phyloP scores from a whole-genome alignment of 2,329 filamentous ascomycete species.

The Ceratocystis variospora region DNA sequence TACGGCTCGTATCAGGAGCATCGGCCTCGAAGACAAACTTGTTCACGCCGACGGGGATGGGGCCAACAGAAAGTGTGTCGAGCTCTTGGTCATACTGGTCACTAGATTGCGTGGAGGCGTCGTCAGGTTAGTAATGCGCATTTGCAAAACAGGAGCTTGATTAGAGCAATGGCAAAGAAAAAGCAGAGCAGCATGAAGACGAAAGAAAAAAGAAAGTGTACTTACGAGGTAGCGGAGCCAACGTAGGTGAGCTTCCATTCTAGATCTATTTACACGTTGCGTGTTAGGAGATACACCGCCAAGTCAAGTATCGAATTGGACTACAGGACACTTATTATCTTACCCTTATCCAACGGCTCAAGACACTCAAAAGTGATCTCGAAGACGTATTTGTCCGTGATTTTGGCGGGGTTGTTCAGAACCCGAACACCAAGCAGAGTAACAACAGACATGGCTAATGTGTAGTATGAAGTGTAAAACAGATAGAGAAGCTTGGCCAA shows the following conservation, averaged over 20 bases:
- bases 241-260: conserved; percentile 99
- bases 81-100: conserved; percentile 98
- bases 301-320: not conserved
- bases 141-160: conserved; percentile 20
- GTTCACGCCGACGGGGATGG: conserved; percentile 95
- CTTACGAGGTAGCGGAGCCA: conserved; percentile 91
- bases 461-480: conserved; percentile 5
- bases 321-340: conserved; percentile 18
- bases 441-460: conserved; percentile 69
- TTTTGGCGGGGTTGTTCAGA: conserved; percentile 90
- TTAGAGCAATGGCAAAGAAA: conserved; percentile 20
- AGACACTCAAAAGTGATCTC: conserved; percentile 99
- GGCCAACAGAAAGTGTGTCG: conserved; percentile 87
- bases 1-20: conserved; percentile 75
- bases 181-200: conserved; percentile 7
- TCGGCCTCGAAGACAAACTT: conserved; percentile 98
- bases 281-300: conserved; percentile 20
- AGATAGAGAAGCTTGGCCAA: conserved; percentile 9
- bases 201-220: conserved; percentile 23
- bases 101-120: conserved; percentile 32
- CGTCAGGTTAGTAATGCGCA: conserved; percentile 13
- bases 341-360: conserved; percentile 85
- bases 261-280: conserved; percentile 49
- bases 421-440: conserved; percentile 92
- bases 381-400: conserved; percentile 86